Evolutionary conservation across 2,329 filamentous ascomycete genomes (phyloP), one percentile per base, ranked within the genome.

Genomic region (Monosporascus sp.): DNA sequence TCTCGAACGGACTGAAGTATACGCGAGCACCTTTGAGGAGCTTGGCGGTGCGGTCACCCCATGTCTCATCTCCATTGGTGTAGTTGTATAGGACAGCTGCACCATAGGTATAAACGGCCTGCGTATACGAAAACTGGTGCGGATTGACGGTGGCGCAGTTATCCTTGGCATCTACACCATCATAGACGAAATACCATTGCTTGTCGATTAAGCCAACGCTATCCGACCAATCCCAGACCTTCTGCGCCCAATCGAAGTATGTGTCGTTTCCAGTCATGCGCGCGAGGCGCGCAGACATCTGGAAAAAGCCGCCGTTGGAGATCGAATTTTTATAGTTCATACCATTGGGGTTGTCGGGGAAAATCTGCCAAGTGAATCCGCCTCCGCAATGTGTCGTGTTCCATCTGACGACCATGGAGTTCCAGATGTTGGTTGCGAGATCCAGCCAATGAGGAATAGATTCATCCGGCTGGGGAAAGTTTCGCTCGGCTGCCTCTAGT

Each of bases 261-360:
- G 81, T 86, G 49, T 78, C 68, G 62, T 89, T 86, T 17, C 82
- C 83, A 0, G 86, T 89, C 55, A 82, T 85, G 47, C 86, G 81
- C 26, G 86, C 87, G 15, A 93, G 77, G 18, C 89, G 85, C 1
- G 90, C 88, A 4, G 87, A 85, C 14, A 96, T 78, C 63, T 92
- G 87, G 70, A 95, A 92, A 66, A 94, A 84, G n/a, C 85, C 86
- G 43, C 88, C 89, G 68, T 94, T 94, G 56, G 85, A 86, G 61
- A 92, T 82, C 17, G 85, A 80, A 73, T 93, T 93, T 72, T 92
- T 94, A 79, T 95, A 94, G 64, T 84, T 79, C 67, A 91, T 86
- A 15, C 90, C 91, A 57, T 84, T 84, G 47, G 75, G 74, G 66
- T 95, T 93, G 62, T 80, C 82, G 1, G 79, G 73, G 68, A 86